Conservation (phyloP, 108 stramenopile genomes). For the Conticribra guillardii region DNA sequence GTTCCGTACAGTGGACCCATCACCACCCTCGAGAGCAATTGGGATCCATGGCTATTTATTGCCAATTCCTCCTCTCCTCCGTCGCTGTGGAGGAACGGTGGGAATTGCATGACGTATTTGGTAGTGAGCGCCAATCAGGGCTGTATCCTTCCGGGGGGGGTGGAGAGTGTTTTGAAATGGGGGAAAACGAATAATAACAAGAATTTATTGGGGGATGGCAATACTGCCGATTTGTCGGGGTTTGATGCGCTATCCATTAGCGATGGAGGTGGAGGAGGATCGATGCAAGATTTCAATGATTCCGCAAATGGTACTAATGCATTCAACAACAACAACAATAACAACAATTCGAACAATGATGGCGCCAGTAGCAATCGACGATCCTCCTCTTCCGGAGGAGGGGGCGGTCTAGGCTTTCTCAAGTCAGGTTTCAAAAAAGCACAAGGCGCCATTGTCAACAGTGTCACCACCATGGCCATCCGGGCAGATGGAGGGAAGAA, state of each 20-base stretch:
- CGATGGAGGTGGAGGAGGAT: constrained; percentile 3
- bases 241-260: constrained; percentile 27
- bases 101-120: constrained; percentile 39
- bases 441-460: constrained; percentile 59
- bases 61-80: constrained; percentile 32
- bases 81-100: constrained; percentile 46
- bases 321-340: neutral
- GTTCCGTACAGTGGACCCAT: constrained; percentile 41
- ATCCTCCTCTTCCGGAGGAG: too few species aligned
- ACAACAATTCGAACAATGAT: neutral
- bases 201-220: neutral
- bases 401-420: constrained; percentile 38
- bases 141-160: constrained; percentile 63
- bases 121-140: constrained; percentile 54
- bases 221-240: neutral
- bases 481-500: constrained; percentile 74
- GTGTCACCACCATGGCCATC: constrained; percentile 71
- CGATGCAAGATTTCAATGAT: neutral
- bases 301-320: too few species aligned
- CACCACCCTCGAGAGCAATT: constrained; percentile 54
- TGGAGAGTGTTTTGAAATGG: constrained; percentile 67
- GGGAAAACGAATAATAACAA: neutral
- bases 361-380: neutral
- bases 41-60: constrained; percentile 29
- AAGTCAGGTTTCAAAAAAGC: constrained; percentile 67